Evolutionary conservation across 2,329 filamentous ascomycete genomes (phyloP).

Genomic region (Colletotrichum filicis): DNA sequence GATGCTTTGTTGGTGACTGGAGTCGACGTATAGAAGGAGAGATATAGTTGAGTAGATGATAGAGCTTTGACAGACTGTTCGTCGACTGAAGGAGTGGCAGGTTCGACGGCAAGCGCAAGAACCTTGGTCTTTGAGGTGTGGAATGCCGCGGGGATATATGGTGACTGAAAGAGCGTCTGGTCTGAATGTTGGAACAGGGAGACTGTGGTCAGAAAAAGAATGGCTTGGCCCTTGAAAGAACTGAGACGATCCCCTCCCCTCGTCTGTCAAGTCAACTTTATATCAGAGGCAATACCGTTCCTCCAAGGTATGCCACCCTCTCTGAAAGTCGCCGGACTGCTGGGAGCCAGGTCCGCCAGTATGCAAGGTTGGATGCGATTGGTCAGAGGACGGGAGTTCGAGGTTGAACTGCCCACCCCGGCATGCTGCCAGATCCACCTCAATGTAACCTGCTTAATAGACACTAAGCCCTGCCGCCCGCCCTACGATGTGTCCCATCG

Average conservation of each 20-base stretch:
- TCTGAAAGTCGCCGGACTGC: conserved; percentile 6
- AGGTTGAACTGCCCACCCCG: conserved; percentile 6
- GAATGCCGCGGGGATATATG: background rate
- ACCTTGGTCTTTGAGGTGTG: background rate
- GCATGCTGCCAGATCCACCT: conserved; percentile 1
- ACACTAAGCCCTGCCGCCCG: conserved; percentile 16
- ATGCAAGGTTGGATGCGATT: conserved; percentile 1
- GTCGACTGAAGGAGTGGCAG: background rate
- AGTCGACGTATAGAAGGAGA: background rate
- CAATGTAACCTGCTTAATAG: conserved; percentile 10
- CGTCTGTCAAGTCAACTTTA: conserved; percentile 17
- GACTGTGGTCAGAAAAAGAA: conserved; percentile 15
- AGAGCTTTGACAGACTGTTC: background rate
- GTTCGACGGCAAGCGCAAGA: background rate
- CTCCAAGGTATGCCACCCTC: background rate
- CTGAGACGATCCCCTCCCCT: conserved; percentile 10
- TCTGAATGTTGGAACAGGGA: background rate
- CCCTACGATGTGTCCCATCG: background rate
- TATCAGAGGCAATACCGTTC: background rate
- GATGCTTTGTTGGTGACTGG: background rate
- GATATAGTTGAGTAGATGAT: background rate
- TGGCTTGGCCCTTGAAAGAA: background rate
- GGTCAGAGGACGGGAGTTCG: background rate
- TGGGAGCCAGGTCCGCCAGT: background rate
- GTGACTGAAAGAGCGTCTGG: background rate